phyloP scores from a whole-genome alignment of 768 basidiomycete genomes.

The Lactarius tabidus region DNA sequence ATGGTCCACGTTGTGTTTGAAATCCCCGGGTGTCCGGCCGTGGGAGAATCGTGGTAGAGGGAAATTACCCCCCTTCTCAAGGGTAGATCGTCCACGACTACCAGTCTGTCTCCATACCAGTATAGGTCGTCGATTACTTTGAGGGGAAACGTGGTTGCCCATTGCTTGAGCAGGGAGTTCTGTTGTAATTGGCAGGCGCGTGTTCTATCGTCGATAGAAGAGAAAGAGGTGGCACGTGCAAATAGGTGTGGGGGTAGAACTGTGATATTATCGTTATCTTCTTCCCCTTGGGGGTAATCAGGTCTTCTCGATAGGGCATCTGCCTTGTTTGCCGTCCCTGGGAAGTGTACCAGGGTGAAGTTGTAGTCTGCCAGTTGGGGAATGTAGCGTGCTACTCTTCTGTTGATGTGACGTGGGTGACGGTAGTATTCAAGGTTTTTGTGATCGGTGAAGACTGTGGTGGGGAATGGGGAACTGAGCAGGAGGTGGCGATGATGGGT shows the following conservation, averaged over 20 bases:
- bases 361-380: neutral
- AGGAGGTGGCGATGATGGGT: too few relatives aligned
- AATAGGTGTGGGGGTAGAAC: neutral
- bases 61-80: neutral
- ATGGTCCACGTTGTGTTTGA: neutral
- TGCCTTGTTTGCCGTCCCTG: neutral
- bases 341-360: neutral
- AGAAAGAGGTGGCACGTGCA: rapidly evolving
- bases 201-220: neutral
- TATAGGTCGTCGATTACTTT: neutral
- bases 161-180: rapidly evolving
- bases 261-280: neutral
- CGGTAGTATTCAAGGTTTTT: neutral
- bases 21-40: neutral
- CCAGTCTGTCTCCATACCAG: neutral
- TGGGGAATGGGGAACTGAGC: neutral
- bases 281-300: too few relatives aligned
- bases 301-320: neutral
- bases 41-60: neutral
- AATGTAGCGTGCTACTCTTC: neutral
- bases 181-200: neutral
- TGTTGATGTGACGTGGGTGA: neutral
- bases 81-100: neutral
- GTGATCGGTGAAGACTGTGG: neutral
- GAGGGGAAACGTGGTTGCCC: neutral